These are phyloP conservation scores for Aspergillus mulundensis DNA, from an alignment of 495 filamentous ascomycete genomes.

Conservation along the genomic window DNA sequence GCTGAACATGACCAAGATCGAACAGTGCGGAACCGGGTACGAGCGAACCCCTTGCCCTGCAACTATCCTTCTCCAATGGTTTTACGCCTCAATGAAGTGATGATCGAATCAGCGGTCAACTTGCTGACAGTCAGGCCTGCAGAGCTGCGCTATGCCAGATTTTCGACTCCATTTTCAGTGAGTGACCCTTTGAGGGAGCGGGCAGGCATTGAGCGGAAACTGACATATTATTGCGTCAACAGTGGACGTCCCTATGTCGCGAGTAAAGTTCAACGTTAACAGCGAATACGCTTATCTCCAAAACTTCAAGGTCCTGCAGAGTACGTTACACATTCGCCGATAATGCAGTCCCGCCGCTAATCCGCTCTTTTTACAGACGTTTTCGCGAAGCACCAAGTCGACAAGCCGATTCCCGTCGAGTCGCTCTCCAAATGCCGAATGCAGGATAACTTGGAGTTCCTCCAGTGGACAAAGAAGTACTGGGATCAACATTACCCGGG, in stretches of 20 bases:
- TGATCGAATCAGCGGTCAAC: background rate
- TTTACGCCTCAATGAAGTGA: background rate
- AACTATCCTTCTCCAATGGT: background rate
- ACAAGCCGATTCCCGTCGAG: conserved; percentile 83
- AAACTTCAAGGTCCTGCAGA: conserved; percentile 96
- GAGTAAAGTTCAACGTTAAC: conserved; percentile 97
- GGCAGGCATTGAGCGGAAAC: background rate
- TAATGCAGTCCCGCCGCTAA: conserved; percentile 7
- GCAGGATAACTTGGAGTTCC: conserved; percentile 99
- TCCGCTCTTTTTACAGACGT: conserved; percentile 51
- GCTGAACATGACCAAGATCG: conserved; percentile 96
- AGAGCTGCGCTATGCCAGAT: conserved; percentile 95
- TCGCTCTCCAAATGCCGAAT: conserved; percentile 94
- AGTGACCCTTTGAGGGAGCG: conserved; percentile 20
- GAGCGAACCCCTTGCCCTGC: conserved; percentile 30
- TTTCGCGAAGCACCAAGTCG: conserved; percentile 80
- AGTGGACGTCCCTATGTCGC: conserved; percentile 92
- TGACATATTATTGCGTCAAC: conserved; percentile 23
- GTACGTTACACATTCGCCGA: conserved; percentile 48
- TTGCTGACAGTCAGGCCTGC: conserved; percentile 19
- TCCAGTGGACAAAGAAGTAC: conserved; percentile 92
- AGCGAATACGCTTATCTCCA: conserved; percentile 95
- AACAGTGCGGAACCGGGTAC: conserved; percentile 98
- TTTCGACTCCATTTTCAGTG: conserved; percentile 94
- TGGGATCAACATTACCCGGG: conserved; percentile 99